Evolutionary conservation across 495 filamentous ascomycete genomes (phyloP).

Genomic region (Podospora fimiseda): DNA sequence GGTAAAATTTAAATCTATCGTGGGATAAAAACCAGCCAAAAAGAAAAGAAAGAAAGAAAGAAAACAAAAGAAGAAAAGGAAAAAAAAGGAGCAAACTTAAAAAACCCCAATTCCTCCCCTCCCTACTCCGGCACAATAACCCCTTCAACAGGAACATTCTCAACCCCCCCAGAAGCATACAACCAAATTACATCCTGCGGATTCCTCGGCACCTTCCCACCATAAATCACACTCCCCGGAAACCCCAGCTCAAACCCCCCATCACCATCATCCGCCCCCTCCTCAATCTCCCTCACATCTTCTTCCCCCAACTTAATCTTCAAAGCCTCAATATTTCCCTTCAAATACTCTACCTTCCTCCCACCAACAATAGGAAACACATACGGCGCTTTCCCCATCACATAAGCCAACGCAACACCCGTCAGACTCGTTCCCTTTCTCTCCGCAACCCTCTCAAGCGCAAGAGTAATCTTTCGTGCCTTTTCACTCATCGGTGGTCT

Average conservation of each 20-base stretch:
- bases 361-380: constrained; percentile 51
- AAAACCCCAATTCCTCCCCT: too few relatives aligned
- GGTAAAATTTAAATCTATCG: too few relatives aligned
- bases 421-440: constrained; percentile 40
- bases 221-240: constrained; percentile 35
- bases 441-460: constrained; percentile 46
- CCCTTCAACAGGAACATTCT: background rate
- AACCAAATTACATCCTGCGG: constrained; percentile 14
- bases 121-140: background rate
- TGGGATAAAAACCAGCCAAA: too few relatives aligned
- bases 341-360: constrained; percentile 57
- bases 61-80: background rate
- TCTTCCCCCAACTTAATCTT: constrained; percentile 46
- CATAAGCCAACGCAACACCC: constrained; percentile 50
- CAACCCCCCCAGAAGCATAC: background rate
- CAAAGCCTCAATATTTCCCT: constrained; percentile 57
- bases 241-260: constrained; percentile 53
- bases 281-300: constrained; percentile 54
- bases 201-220: constrained; percentile 37
- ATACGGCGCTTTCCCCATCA: constrained; percentile 43
- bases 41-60: too few relatives aligned
- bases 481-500: too few relatives aligned
- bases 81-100: background rate
- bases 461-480: too few relatives aligned
- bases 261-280: constrained; percentile 26